A percentile compares a stretch with the other conserved stretches of the same genome.
Conservation (phyloP, 1,139 yeast genomes). For the Yamadazyma dendronema region DNA sequence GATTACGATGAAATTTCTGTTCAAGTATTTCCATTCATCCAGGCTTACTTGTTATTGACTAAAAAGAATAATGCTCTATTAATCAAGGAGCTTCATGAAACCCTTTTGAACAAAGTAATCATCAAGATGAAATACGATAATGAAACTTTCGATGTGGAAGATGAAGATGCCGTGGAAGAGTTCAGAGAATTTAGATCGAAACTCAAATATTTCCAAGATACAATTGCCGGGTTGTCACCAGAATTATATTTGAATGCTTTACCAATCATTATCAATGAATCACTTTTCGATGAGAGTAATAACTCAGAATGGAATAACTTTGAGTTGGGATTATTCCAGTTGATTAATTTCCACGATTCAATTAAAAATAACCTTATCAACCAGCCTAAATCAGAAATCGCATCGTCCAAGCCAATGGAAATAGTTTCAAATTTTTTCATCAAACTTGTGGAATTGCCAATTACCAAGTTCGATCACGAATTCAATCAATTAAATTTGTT, state of each 20-base stretch:
- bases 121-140: constrained; percentile 78
- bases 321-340: constrained; percentile 83
- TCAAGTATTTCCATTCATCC: constrained; percentile 78
- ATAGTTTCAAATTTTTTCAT: constrained; percentile 62
- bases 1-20: constrained; percentile 87
- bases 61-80: constrained; percentile 51
- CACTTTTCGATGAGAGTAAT: constrained; percentile 37
- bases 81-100: constrained; percentile 52
- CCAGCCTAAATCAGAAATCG: constrained; percentile 61
- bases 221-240: constrained; percentile 74
- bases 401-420: constrained; percentile 58
- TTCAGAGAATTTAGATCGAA: constrained; percentile 75
- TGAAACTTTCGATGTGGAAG: constrained; percentile 65
- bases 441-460: constrained; percentile 57
- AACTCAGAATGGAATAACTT: constrained; percentile 68
- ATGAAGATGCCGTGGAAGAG: constrained; percentile 68
- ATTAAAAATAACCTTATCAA: constrained; percentile 71
- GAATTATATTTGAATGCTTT: constrained; percentile 70
- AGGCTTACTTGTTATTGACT: constrained; percentile 67
- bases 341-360: constrained; percentile 76
- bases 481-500: constrained; percentile 76
- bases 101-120: constrained; percentile 67
- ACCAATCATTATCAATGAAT: constrained; percentile 62
- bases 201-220: constrained; percentile 79
- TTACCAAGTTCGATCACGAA: constrained; percentile 62